Percentiles rank a stretch among this genome's conserved stretches.
phyloP scores from a whole-genome alignment of 257 asterid species.

The Solanum acaule region DNA sequence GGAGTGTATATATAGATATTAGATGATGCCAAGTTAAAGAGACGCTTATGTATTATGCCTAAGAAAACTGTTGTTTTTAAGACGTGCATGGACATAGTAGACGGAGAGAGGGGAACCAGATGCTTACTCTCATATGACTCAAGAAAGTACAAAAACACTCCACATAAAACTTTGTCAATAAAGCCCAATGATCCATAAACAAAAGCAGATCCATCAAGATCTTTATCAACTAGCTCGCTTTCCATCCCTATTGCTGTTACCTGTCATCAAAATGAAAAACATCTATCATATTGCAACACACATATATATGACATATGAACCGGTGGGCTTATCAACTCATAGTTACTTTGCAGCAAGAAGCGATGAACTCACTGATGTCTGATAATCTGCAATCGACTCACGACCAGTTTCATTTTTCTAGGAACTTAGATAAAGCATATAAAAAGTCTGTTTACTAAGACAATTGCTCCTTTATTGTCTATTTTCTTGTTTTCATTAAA shows the following conservation, averaged over 20 bases:
- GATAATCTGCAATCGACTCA: neutral
- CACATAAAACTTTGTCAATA: slow-evolving; percentile 66
- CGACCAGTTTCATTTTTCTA: neutral
- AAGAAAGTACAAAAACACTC: slow-evolving; percentile 49
- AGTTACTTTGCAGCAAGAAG: neutral
- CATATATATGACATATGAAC: neutral
- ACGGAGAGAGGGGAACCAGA: neutral
- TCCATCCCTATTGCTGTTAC: slow-evolving; percentile 85
- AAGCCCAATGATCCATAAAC: slow-evolving; percentile 86
- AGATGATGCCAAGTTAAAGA: no score
- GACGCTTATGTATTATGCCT: no score
- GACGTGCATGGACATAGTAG: neutral
- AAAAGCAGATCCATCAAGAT: slow-evolving; percentile 78
- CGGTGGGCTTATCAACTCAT: neutral
- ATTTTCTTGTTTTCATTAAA: neutral
- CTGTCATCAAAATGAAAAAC: slow-evolving; percentile 13
- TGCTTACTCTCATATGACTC: slow-evolving; percentile 66
- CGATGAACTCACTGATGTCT: neutral
- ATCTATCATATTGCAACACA: neutral
- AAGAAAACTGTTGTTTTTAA: neutral
- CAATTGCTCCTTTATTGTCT: neutral
- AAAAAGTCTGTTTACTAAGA: neutral
- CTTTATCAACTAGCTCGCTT: slow-evolving; percentile 67
- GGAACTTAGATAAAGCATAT: neutral
- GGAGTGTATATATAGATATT: no score